These are phyloP conservation scores for Microbotryum saponariae DNA, from an alignment of 1,284 basidiomycete species.

Conservation along the genomic window DNA sequence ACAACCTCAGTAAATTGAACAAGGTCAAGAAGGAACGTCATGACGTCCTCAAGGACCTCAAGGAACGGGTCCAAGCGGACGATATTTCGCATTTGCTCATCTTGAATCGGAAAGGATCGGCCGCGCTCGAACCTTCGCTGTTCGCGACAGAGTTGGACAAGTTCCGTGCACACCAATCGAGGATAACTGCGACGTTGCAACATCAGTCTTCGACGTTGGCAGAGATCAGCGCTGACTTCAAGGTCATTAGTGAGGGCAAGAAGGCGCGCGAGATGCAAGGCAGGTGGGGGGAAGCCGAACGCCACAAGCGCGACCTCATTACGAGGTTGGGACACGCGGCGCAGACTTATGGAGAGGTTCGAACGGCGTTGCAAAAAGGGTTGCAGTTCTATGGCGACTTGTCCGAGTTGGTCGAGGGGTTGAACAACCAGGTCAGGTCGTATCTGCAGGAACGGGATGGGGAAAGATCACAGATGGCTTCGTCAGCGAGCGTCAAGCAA, in stretches of 20 bases:
- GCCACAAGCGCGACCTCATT: conserved; percentile 63
- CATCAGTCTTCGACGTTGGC: conserved; percentile 65
- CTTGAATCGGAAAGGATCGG: conserved; percentile 71
- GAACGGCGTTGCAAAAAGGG: conserved; percentile 79
- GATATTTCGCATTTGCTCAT: conserved; percentile 93
- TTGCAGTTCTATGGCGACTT: conserved; percentile 80
- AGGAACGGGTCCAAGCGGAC: conserved; percentile 89
- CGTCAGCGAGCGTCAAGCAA: conserved; percentile 64
- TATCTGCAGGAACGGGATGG: conserved; percentile 59
- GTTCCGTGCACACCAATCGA: conserved; percentile 81
- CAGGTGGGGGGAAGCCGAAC: conserved; percentile 72
- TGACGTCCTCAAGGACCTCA: conserved; percentile 83
- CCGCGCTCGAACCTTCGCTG: conserved; percentile 72
- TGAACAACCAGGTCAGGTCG: conserved; percentile 55
- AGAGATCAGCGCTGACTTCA: conserved; percentile 63
- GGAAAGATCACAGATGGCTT: conserved; percentile 62
- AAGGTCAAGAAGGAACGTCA: conserved; percentile 77
- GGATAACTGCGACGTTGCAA: conserved; percentile 64
- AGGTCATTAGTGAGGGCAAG: conserved; percentile 61
- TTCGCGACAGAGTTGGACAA: conserved; percentile 93
- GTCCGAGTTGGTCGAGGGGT: conserved; percentile 55
- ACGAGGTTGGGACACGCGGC: conserved; percentile 63
- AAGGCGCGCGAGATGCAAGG: conserved; percentile 61
- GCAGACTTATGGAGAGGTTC: conserved; percentile 76
- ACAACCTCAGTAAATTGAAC: conserved; percentile 62